These are phyloP conservation scores for Leccinum uliginosum DNA, from an alignment of 768 basidiomycete genomes.

Conservation along the genomic window DNA sequence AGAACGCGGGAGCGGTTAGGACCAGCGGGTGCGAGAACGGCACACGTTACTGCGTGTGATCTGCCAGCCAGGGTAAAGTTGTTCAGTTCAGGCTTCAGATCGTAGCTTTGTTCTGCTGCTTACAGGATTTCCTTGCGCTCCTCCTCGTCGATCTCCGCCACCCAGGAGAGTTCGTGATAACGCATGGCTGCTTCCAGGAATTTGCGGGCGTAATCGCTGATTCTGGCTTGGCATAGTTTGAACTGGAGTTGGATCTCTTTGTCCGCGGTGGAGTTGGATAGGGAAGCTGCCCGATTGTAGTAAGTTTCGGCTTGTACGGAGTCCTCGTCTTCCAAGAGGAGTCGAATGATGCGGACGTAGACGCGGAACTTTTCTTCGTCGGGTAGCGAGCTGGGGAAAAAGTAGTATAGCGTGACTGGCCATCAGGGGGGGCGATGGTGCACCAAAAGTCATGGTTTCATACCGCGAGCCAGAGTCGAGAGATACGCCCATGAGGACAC, in stretches of 20 bases:
- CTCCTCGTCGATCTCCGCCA: slow-evolving; percentile 88
- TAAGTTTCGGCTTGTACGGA: slow-evolving; percentile 97
- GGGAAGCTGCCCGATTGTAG: slow-evolving; percentile 91
- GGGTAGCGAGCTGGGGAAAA: slow-evolving; percentile 45
- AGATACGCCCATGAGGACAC: slow-evolving; percentile 87
- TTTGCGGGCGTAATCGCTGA: slow-evolving; percentile 87
- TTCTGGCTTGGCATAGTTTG: slow-evolving; percentile 91
- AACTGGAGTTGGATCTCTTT: slow-evolving; percentile 77
- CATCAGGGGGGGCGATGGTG: slow-evolving; percentile 5
- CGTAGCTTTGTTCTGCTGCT: slow-evolving; percentile 26
- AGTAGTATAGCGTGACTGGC: too few relatives aligned
- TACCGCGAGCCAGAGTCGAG: slow-evolving; percentile 87
- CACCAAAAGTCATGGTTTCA: slow-evolving; percentile 11
- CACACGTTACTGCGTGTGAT: slow-evolving; percentile 89
- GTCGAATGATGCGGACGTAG: slow-evolving; percentile 91
- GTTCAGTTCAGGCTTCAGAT: slow-evolving; percentile 3
- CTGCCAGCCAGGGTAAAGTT: slow-evolving; percentile 47
- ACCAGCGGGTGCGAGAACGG: slow-evolving; percentile 94
- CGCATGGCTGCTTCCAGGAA: slow-evolving; percentile 92
- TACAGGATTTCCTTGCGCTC: slow-evolving; percentile 90
- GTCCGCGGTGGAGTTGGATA: slow-evolving; percentile 77
- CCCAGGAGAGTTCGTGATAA: slow-evolving; percentile 93
- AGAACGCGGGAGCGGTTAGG: slow-evolving; percentile 93
- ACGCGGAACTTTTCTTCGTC: slow-evolving; percentile 87
- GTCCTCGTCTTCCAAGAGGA: slow-evolving; percentile 94